Evolutionary conservation across 495 filamentous ascomycete species (phyloP).

Genomic region (Aspergillus saccharolyticus): DNA sequence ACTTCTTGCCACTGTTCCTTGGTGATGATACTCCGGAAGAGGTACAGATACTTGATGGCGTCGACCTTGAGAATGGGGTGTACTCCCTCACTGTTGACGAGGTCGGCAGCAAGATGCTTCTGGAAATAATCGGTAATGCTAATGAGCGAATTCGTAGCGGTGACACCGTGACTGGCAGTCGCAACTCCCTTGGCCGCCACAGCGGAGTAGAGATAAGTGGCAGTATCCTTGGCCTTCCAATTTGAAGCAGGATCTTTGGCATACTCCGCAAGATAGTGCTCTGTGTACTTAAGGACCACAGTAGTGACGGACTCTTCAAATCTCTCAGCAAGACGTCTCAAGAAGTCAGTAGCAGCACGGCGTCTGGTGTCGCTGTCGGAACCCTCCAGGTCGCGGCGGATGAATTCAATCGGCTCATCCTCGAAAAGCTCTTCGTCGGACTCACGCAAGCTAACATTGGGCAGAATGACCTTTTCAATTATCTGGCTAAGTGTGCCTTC

Average conservation of each 20-base stretch:
- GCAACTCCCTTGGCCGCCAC: slow-evolving; percentile 86
- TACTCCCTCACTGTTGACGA: slow-evolving; percentile 58
- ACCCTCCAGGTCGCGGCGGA: slow-evolving; percentile 90
- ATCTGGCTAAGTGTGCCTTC: slow-evolving; percentile 70
- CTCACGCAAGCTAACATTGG: slow-evolving; percentile 83
- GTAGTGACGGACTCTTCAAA: slow-evolving; percentile 80
- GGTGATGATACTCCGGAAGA: slow-evolving; percentile 84
- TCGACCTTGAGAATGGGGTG: slow-evolving; percentile 91
- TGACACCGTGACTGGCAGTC: slow-evolving; percentile 81
- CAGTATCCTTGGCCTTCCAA: slow-evolving; percentile 97
- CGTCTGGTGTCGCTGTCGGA: slow-evolving; percentile 91
- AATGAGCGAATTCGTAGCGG: slow-evolving; percentile 75
- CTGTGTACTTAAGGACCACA: slow-evolving; percentile 75
- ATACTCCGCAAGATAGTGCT: slow-evolving; percentile 69
- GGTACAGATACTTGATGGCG: slow-evolving; percentile 94
- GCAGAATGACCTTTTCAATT: slow-evolving; percentile 90
- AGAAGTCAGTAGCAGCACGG: slow-evolving; percentile 88
- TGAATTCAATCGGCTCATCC: slow-evolving; percentile 98
- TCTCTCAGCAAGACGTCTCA: slow-evolving; percentile 77
- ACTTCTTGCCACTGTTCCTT: slow-evolving; percentile 83
- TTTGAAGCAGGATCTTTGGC: slow-evolving; percentile 60
- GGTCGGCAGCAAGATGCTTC: slow-evolving; percentile 77
- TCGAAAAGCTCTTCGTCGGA: slow-evolving; percentile 95
- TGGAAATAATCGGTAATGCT: slow-evolving; percentile 92
- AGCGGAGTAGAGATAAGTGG: slow-evolving; percentile 88